Evolutionary conservation across 2,329 filamentous ascomycete genomes (phyloP).

Genomic region (Colletotrichum cereale): DNA sequence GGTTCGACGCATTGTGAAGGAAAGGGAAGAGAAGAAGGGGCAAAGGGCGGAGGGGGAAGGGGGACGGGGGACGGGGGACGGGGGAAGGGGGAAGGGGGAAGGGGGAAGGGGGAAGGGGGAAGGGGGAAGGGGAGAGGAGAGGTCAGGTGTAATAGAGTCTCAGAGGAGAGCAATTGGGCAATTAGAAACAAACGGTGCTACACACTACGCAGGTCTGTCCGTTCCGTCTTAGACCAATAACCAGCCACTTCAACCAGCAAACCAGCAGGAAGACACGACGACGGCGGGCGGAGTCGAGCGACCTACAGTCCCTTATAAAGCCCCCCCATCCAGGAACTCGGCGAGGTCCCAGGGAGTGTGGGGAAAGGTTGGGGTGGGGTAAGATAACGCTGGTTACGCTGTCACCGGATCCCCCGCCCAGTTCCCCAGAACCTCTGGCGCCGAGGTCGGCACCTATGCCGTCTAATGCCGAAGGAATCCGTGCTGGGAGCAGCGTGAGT

Average conservation of each 20-base stretch:
- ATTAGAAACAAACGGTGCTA: conserved; percentile 28
- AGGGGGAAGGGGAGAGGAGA: not conserved
- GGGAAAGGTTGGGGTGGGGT: conserved; percentile 40
- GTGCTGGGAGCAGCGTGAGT: conserved; percentile 13
- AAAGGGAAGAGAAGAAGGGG: conserved; percentile 17
- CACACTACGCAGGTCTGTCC: conserved; percentile 16
- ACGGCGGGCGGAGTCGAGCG: conserved; percentile 29
- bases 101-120: not conserved
- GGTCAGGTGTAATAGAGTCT: conserved; percentile 7
- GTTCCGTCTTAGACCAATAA: conserved; percentile 27
- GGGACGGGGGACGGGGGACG: not conserved
- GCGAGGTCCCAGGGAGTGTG: conserved; percentile 38
- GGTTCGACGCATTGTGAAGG: conserved; percentile 60
- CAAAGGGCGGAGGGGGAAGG: not conserved
- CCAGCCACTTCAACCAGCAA: conserved; percentile 30
- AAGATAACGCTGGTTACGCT: conserved; percentile 27
- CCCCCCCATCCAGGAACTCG: conserved; percentile 23
- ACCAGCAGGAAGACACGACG: not conserved
- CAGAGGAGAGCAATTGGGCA: conserved; percentile 22
- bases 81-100: conserved; percentile 25
- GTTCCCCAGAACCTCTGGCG: conserved; percentile 25
- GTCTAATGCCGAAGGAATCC: conserved; percentile 39
- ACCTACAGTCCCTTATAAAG: conserved; percentile 40
- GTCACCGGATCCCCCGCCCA: conserved; percentile 16
- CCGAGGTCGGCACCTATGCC: conserved; percentile 40